Percentiles rank a stretch among this genome's conserved stretches.
These are phyloP conservation scores for Tetramitus jugosus DNA, from an alignment of 208 protist genomes.

Conservation along the genomic window DNA sequence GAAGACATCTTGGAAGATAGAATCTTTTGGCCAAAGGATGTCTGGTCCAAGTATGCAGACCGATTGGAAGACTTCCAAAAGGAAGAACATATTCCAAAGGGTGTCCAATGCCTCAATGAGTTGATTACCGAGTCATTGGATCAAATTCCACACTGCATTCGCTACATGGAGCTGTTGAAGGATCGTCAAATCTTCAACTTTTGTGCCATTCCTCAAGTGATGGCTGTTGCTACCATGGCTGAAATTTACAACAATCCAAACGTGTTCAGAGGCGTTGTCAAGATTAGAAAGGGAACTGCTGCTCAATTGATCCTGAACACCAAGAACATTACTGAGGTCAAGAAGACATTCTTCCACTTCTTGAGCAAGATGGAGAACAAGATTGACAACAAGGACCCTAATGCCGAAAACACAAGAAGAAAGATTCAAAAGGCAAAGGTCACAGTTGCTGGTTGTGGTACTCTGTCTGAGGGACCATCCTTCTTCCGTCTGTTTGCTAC, in stretches of 20 bases:
- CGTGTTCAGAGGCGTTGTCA: slow-evolving; percentile 79
- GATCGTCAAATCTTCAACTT: slow-evolving; percentile 80
- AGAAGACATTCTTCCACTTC: too few relatives aligned
- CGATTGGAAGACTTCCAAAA: slow-evolving; percentile 57
- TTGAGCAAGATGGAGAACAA: too few relatives aligned
- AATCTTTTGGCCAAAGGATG: slow-evolving; percentile 82
- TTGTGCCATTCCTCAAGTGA: slow-evolving; percentile 92
- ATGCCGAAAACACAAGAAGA: too few relatives aligned
- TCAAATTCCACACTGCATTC: slow-evolving; percentile 70
- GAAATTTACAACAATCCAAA: slow-evolving; percentile 82
- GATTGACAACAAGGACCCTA: too few relatives aligned
- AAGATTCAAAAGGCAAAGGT: too few relatives aligned
- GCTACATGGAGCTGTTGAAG: slow-evolving; percentile 65
- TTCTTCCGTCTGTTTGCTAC: too few relatives aligned
- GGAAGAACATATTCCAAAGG: slow-evolving; percentile 42
- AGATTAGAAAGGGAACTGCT: slow-evolving; percentile 71
- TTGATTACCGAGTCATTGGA: slow-evolving; percentile 80
- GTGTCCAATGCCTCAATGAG: slow-evolving; percentile 77
- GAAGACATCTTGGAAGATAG: slow-evolving; percentile 83
- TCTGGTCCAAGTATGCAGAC: slow-evolving; percentile 64
- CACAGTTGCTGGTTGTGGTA: too few relatives aligned
- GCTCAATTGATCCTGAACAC: slow-evolving; percentile 6
- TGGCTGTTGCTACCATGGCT: slow-evolving; percentile 86
- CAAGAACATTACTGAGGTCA: neutral
- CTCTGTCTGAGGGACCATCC: too few relatives aligned